phyloP scores from a whole-genome alignment of 2,329 filamentous ascomycete species.

The Colletotrichum higginsianum region DNA sequence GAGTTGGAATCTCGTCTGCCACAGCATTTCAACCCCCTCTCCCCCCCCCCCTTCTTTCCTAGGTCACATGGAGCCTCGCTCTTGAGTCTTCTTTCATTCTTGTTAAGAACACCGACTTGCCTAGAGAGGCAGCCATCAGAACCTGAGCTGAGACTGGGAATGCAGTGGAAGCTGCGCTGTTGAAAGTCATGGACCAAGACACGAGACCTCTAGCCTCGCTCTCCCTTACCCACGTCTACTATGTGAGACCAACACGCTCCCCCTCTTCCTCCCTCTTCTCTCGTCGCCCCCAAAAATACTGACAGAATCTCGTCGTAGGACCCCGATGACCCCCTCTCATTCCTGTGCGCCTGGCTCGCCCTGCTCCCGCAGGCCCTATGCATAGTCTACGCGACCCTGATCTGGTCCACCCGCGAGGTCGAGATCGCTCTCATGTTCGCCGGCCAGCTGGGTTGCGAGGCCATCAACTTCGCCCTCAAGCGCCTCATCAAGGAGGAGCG shows the following conservation, averaged over 20 bases:
- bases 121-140: background rate
- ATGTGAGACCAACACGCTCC: conserved; percentile 74
- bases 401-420: conserved; percentile 91
- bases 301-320: conserved; percentile 64
- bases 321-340: conserved; percentile 86
- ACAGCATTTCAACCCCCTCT: background rate
- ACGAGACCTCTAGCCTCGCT: conserved; percentile 82
- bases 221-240: conserved; percentile 95
- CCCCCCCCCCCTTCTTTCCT: background rate
- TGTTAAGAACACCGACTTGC: background rate
- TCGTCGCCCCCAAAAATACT: conserved; percentile 70
- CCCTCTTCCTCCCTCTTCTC: conserved; percentile 85
- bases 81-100: conserved; percentile 2
- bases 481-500: conserved; percentile 93
- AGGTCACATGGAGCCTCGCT: conserved; percentile 6
- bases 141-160: conserved; percentile 17
- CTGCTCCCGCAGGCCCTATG: conserved; percentile 93
- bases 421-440: conserved; percentile 92
- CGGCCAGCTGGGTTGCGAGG: conserved; percentile 93
- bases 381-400: conserved; percentile 89
- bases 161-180: conserved; percentile 18
- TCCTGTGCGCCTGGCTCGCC: conserved; percentile 92
- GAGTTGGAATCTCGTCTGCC: conserved; percentile 9
- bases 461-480: conserved; percentile 90
- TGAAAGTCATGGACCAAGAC: conserved; percentile 52